Evolutionary conservation across 2,329 filamentous ascomycete genomes (phyloP).

Genomic region (Purpureocillium takamizusanense): DNA sequence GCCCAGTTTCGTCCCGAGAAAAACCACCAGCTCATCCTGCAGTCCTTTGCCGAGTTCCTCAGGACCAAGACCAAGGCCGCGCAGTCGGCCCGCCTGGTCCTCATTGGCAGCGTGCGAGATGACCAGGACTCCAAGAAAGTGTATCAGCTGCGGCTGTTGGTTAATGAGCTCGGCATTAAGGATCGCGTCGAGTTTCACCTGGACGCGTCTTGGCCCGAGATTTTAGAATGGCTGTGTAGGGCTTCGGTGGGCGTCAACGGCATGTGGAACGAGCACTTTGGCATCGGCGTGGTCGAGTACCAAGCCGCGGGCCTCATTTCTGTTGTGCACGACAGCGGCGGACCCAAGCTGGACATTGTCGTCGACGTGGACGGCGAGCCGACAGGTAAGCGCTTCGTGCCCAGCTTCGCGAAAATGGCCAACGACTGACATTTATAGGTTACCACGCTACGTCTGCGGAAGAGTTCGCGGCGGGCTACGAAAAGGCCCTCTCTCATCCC

Average conservation of each 20-base stretch:
- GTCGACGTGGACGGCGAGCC: slow-evolving; percentile 67
- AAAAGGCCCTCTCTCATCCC: slow-evolving; percentile 62
- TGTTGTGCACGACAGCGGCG: slow-evolving; percentile 88
- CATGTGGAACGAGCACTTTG: slow-evolving; percentile 99
- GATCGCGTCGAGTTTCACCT: slow-evolving; percentile 80
- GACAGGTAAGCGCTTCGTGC: slow-evolving; percentile 48
- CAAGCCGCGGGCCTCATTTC: slow-evolving; percentile 89
- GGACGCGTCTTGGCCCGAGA: slow-evolving; percentile 81
- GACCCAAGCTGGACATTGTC: slow-evolving; percentile 90
- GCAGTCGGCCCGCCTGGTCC: slow-evolving; percentile 57
- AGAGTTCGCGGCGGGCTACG: slow-evolving; percentile 76
- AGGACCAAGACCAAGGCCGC: slow-evolving; percentile 42
- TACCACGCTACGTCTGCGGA: slow-evolving; percentile 73
- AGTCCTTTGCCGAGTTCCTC: slow-evolving; percentile 73
- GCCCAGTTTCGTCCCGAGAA: slow-evolving; percentile 97
- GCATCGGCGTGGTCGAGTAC: slow-evolving; percentile 96
- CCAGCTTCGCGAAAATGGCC: not conserved
- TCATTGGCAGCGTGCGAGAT: slow-evolving; percentile 89
- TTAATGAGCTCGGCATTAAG: slow-evolving; percentile 77
- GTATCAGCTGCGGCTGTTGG: slow-evolving; percentile 78
- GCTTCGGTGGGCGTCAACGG: slow-evolving; percentile 86
- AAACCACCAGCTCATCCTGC: slow-evolving; percentile 81
- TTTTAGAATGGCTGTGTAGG: slow-evolving; percentile 68
- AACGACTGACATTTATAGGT: slow-evolving; percentile 34
- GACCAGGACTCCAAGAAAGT: slow-evolving; percentile 72